A percentile compares a stretch with the other conserved stretches of the same genome.
Conservation (phyloP, 495 filamentous ascomycete genomes). For the Chaetomium fimeti region DNA sequence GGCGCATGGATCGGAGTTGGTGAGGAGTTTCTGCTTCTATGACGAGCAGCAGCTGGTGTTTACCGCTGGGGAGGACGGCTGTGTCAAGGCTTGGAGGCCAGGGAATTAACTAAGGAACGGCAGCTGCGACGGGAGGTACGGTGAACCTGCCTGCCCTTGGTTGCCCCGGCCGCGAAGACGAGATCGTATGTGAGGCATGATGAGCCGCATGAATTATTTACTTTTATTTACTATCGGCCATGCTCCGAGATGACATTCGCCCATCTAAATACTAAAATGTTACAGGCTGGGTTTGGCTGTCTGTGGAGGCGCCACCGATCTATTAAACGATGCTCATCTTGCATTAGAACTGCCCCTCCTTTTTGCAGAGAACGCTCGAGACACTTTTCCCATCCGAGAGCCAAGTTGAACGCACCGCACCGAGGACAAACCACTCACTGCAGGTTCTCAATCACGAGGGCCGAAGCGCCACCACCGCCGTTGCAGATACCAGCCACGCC, state of each 20-base stretch:
- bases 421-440: conserved; percentile 41
- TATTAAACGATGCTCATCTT: conserved; percentile 19
- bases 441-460: conserved; percentile 78
- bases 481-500: conserved; percentile 96
- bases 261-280: conserved; percentile 4
- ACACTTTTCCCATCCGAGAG: conserved; percentile 3
- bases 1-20: conserved; percentile 81
- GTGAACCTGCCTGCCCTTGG: no score
- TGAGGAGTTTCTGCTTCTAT: conserved; percentile 73
- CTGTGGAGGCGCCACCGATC: conserved; percentile 19
- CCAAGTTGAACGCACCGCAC: background rate
- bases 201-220: background rate
- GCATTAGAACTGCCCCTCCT: conserved; percentile 13
- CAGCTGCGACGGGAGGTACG: no score
- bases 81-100: conserved; percentile 62
- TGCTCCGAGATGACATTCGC: background rate
- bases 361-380: conserved; percentile 5
- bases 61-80: conserved; percentile 77
- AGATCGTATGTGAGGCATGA: background rate
- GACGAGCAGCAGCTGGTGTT: conserved; percentile 69
- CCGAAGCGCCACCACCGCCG: conserved; percentile 90
- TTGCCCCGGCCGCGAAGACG: background rate
- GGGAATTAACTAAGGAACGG: conserved; percentile 23
- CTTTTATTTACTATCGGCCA: background rate
- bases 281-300: conserved; percentile 32